These are phyloP conservation scores for Microstroma glucosiphilum DNA, from an alignment of 1,284 basidiomycete genomes.

Conservation along the genomic window DNA sequence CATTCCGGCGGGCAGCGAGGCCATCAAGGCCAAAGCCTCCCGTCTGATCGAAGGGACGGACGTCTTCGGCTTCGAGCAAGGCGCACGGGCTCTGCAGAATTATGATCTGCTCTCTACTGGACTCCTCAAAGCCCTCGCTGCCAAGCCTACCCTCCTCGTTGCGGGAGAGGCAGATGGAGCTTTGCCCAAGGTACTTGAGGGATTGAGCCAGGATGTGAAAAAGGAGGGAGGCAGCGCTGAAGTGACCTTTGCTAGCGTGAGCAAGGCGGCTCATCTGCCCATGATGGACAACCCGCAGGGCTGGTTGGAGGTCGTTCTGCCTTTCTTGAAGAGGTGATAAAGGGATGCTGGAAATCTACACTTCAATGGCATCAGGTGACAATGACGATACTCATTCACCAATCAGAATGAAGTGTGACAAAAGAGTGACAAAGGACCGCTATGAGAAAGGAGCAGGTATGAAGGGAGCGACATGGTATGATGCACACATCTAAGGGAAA, in stretches of 20 bases:
- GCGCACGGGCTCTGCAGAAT: slow-evolving; percentile 52
- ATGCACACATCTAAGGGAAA: too few species aligned
- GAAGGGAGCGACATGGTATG: too few species aligned
- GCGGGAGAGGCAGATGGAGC: slow-evolving; percentile 53
- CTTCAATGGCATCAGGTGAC: background rate
- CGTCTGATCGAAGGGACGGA: slow-evolving; percentile 46
- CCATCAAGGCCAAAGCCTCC: slow-evolving; percentile 24
- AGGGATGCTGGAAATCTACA: background rate
- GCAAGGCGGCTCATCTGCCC: slow-evolving; percentile 52
- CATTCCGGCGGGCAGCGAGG: slow-evolving; percentile 35
- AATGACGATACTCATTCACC: background rate
- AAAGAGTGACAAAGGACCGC: too few species aligned
- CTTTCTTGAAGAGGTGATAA: slow-evolving; percentile 23
- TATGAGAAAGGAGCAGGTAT: too few species aligned
- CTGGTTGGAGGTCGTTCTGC: slow-evolving; percentile 24
- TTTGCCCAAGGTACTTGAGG: slow-evolving; percentile 50
- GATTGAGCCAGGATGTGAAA: slow-evolving; percentile 41
- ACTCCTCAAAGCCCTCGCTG: slow-evolving; percentile 37
- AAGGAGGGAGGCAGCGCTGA: slow-evolving; percentile 7
- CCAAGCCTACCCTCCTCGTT: slow-evolving; percentile 44
- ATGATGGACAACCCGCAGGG: slow-evolving; percentile 52
- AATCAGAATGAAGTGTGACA: background rate
- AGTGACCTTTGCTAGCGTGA: slow-evolving; percentile 44
- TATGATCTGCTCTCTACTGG: slow-evolving; percentile 51
- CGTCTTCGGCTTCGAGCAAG: slow-evolving; percentile 52